Conservation (phyloP, 805 yeast genomes). For the Wickerhamiella hasegawae region DNA sequence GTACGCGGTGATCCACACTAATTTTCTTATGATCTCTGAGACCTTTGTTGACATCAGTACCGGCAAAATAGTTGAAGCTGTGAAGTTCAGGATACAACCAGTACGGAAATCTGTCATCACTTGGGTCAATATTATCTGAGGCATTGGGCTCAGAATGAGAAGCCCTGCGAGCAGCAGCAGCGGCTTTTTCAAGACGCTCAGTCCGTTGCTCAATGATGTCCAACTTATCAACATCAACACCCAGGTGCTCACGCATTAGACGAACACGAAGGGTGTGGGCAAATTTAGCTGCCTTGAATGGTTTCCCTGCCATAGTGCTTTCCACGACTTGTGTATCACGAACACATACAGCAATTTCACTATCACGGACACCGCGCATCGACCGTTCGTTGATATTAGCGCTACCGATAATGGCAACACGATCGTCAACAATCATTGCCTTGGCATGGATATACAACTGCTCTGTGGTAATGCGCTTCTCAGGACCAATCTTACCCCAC, state of each 20-base stretch:
- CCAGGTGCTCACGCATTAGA: slow-evolving; percentile 92
- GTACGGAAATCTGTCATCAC: slow-evolving; percentile 9
- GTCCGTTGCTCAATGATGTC: slow-evolving; percentile 14
- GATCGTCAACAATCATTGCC: slow-evolving; percentile 79
- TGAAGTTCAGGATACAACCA: slow-evolving; percentile 19
- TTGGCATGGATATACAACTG: slow-evolving; percentile 91
- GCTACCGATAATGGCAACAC: slow-evolving; percentile 87
- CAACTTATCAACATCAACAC: slow-evolving; percentile 40
- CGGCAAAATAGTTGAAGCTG: slow-evolving; percentile 76
- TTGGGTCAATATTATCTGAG: not conserved
- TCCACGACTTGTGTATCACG: slow-evolving; percentile 47
- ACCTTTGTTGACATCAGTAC: slow-evolving; percentile 64
- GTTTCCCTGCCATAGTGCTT: slow-evolving; percentile 63
- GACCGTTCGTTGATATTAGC: slow-evolving; percentile 96
- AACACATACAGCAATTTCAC: slow-evolving; percentile 81
- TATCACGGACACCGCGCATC: slow-evolving; percentile 85
- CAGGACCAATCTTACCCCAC: slow-evolving; percentile 85
- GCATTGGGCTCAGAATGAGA: not conserved
- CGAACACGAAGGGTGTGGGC: slow-evolving; percentile 81
- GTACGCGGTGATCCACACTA: slow-evolving; percentile 69
- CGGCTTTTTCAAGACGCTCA: slow-evolving; percentile 2
- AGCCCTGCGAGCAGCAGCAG: not conserved
- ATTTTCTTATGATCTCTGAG: slow-evolving; percentile 67
- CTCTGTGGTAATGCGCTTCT: slow-evolving; percentile 62
- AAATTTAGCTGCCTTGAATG: slow-evolving; percentile 69